Base-by-base conservation (phyloP, 768 basidiomycete genomes). In the Vishniacozyma victoriae region DNA sequence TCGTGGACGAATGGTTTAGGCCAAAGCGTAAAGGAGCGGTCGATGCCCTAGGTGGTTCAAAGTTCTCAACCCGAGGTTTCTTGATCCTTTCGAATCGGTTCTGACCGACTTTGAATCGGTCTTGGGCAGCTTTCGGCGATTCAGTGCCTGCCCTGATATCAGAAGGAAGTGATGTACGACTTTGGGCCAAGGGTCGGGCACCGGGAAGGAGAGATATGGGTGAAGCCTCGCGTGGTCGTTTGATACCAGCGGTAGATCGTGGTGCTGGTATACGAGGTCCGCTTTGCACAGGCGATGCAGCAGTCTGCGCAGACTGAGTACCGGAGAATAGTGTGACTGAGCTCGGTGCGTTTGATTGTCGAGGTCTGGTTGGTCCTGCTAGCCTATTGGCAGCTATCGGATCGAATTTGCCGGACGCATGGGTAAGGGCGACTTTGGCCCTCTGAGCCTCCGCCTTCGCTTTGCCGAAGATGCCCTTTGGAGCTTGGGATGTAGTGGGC, bases 361-460 rank as follows among this genome's bases (percentile, higher is more conserved):
- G 19, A 15, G 24, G 18, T 15, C 41, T 22, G 41, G 23, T 41
- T n/a, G 40, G 31, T 33, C 26, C 33, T 33, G 26, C 19, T 22
- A 22, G 12, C 15, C 31, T 45, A 9, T 27, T n/a, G 15, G 41
- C 0, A n/a, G n/a, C n/a, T n/a, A n/a, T n/a, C 0, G 16, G 24
- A 42, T 15, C 15, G 14, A 12, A 9, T 39, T 44, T 45, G 6
- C 64, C 64, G 18, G 59, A 54, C 26, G 62, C 64, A 35, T 67
- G 61, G 5, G 62, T 63, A 23, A 67, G 35, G 3, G 61, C 59
- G 5, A 67, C 41, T 26, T 62, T 33, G n/a, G 61, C 54, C 19
- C 62, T 41, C 22, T 67, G 59, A 5, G 55, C 57, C 18, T 67
- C 64, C 11, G 41, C 31, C 12, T 56, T 43, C 2, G 64, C 64